Evolutionary conservation across 371 early-diverging fungal species (phyloP).

Genomic region (Mortierella sp.): DNA sequence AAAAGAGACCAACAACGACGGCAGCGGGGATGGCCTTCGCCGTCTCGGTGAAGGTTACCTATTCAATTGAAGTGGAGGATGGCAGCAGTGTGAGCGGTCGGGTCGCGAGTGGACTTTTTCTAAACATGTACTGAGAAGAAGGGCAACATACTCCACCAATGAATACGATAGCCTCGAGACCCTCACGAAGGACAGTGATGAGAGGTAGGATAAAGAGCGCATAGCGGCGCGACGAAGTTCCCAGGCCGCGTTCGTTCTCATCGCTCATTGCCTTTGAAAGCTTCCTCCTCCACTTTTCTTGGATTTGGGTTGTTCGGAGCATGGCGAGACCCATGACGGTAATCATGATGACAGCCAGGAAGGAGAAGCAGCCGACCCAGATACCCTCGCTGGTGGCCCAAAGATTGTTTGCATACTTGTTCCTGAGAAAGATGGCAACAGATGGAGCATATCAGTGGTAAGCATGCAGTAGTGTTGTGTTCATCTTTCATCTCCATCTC

Average conservation of each 20-base stretch:
- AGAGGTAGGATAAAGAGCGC: slow-evolving; percentile 79
- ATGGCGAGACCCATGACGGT: slow-evolving; percentile 80
- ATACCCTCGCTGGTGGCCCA: slow-evolving; percentile 80
- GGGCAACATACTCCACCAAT: slow-evolving; percentile 77
- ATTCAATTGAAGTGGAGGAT: background rate
- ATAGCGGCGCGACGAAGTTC: slow-evolving; percentile 54
- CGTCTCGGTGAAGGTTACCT: slow-evolving; percentile 70
- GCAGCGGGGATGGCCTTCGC: slow-evolving; percentile 82
- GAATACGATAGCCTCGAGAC: slow-evolving; percentile 84
- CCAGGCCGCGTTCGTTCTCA: slow-evolving; percentile 27
- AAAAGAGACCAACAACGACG: slow-evolving; percentile 72
- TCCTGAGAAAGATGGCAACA: slow-evolving; percentile 54
- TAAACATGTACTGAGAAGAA: background rate
- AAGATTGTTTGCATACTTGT: slow-evolving; percentile 62
- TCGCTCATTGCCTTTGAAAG: slow-evolving; percentile 65
- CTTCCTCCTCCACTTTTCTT: slow-evolving; percentile 75
- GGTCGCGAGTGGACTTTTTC: too few relatives aligned
- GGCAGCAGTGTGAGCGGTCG: too few relatives aligned
- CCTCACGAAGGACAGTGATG: slow-evolving; percentile 84
- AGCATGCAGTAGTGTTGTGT: too few relatives aligned
- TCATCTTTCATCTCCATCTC: background rate
- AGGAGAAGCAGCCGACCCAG: slow-evolving; percentile 71
- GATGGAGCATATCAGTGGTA: background rate
- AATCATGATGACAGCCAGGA: slow-evolving; percentile 76
- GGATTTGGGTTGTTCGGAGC: slow-evolving; percentile 71